Conservation (phyloP, 192 early-diverging fungal species). For the Dissophora globulifera region DNA sequence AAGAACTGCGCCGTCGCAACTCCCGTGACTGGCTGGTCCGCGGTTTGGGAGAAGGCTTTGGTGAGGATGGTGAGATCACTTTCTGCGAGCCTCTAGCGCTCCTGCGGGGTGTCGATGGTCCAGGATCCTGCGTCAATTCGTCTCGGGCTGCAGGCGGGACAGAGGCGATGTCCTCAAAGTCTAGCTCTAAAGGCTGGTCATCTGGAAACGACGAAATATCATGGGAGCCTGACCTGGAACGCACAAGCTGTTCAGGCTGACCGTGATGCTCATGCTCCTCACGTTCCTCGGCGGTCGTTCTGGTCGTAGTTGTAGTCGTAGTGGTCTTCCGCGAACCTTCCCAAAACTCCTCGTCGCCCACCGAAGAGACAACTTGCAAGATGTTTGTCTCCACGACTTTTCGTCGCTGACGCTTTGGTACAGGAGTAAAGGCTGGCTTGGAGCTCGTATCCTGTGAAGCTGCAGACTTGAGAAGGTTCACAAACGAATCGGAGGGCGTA, state of each 20-base stretch:
- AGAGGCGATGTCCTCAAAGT: conserved; percentile 2
- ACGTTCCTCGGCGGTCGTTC: no score
- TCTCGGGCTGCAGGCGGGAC: neutral
- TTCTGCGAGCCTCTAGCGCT: neutral
- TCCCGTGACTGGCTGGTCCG: conserved; percentile 9
- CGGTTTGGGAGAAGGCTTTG: neutral
- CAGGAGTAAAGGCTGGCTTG: neutral
- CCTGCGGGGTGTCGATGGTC: neutral
- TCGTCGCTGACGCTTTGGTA: neutral
- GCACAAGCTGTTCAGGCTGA: neutral
- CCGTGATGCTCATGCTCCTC: no score
- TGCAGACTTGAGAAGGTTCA: conserved; percentile 1
- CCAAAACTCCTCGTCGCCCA: conserved; percentile 36
- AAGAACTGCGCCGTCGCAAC: conserved; percentile 4
- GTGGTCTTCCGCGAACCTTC: no score
- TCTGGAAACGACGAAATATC: conserved; percentile 28
- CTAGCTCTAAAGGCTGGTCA: conserved; percentile 3
- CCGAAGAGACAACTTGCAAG: conserved; percentile 13
- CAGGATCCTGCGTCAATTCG: neutral
- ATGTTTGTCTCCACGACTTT: neutral
- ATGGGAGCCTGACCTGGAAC: conserved; percentile 23
- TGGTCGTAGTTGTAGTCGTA: no score
- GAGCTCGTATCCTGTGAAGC: neutral
- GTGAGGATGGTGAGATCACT: neutral
- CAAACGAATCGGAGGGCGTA: neutral